Evolutionary conservation across 73 alveolate genomes (phyloP).

Genomic region (Chromera velia): DNA sequence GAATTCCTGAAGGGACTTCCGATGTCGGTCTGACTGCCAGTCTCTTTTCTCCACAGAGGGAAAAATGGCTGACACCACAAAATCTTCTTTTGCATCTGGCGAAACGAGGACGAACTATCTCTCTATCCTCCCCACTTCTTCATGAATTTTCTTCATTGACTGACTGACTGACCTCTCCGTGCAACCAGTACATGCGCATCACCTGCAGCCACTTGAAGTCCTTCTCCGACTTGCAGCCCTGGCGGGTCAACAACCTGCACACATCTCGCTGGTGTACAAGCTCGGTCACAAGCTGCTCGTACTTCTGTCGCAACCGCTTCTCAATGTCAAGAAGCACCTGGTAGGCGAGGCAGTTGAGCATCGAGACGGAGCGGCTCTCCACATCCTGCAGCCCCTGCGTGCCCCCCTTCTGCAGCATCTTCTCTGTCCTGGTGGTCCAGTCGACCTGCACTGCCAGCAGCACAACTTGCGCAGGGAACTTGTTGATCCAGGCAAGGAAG

Average conservation of each 20-base stretch:
- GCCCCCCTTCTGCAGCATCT: conserved; percentile 84
- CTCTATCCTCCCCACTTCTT: no score
- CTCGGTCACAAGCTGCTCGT: conserved; percentile 77
- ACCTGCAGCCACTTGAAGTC: conserved; percentile 97
- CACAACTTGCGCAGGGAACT: conserved; percentile 81
- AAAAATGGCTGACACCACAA: no score
- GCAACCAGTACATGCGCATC: conserved; percentile 98
- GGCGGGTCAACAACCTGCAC: conserved; percentile 70
- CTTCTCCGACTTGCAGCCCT: conserved; percentile 54
- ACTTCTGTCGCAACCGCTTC: conserved; percentile 91
- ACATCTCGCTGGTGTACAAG: conserved; percentile 99
- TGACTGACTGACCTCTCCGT: no score
- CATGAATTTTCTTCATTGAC: no score
- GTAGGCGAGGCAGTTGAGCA: conserved; percentile 73
- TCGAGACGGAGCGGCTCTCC: no score
- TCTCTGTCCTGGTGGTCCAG: conserved; percentile 80
- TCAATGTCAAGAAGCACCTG: conserved; percentile 87
- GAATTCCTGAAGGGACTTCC: no score
- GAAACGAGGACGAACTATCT: no score
- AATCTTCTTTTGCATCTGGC: no score
- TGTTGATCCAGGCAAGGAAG: conserved; percentile 72
- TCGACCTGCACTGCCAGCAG: conserved; percentile 74
- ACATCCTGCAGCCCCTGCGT: conserved; percentile 74
- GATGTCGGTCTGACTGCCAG: no score
- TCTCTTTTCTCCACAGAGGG: no score